Conservation (phyloP, 148 eudicot species). For the Cornus suecica region DNA sequence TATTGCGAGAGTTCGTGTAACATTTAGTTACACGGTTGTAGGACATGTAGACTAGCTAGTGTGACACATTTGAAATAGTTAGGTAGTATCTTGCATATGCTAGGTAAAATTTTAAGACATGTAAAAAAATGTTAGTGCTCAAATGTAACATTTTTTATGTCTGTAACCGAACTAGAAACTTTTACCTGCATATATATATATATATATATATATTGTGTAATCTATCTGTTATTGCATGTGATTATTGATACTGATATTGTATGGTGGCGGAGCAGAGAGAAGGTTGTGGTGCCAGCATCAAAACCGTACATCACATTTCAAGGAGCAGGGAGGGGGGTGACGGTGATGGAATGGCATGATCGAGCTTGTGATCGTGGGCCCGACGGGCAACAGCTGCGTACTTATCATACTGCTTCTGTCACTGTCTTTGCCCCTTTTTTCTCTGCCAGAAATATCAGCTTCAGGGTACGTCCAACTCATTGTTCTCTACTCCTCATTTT, state of each 20-base stretch:
- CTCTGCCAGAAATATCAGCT: constrained; percentile 87
- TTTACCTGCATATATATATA: no score
- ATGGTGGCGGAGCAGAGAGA: constrained; percentile 56
- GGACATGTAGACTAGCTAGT: no score
- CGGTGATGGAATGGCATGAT: constrained; percentile 95
- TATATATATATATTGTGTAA: not conserved
- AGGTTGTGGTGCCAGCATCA: constrained; percentile 70
- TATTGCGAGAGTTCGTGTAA: no score
- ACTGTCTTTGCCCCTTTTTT: constrained; percentile 68
- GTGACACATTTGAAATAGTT: no score
- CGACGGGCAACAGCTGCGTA: constrained; percentile 86
- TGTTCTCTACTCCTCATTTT: not conserved
- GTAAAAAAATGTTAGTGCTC: no score
- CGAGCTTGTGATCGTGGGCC: constrained; percentile 77
- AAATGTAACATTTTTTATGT: no score
- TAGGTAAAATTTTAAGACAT: no score
- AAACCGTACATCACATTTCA: constrained; percentile 85
- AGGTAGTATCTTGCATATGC: no score
- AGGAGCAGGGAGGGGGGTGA: constrained; percentile 76
- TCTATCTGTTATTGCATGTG: no score
- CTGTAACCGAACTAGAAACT: no score
- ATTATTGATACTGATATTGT: not conserved
- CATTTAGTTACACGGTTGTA: no score
- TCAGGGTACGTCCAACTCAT: constrained; percentile 48
- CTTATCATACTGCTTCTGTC: constrained; percentile 90